Conservation (phyloP, 2,329 filamentous ascomycete genomes). For the Talaromyces verruculosus region DNA sequence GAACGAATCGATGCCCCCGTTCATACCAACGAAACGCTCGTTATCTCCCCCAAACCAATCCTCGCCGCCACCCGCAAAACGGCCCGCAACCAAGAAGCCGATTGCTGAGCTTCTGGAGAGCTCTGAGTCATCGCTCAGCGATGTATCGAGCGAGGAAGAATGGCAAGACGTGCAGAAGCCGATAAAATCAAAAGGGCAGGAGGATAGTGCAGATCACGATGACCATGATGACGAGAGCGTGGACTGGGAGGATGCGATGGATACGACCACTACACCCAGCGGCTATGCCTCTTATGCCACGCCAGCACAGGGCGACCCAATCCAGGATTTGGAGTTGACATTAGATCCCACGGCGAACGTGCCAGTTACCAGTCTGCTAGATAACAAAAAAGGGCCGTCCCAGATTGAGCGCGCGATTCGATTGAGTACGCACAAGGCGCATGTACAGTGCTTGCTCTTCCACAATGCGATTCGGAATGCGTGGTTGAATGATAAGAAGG, state of each 20-base stretch:
- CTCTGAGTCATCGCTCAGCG: conserved; percentile 41
- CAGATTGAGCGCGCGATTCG: conserved; percentile 81
- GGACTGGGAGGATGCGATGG: conserved; percentile 60
- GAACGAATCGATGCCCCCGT: conserved; percentile 44
- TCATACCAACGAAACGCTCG: conserved; percentile 46
- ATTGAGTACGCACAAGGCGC: conserved; percentile 77
- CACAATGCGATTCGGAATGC: conserved; percentile 84
- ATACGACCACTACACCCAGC: conserved; percentile 32
- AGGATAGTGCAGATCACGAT: conserved; percentile 40
- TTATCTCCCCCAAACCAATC: conserved; percentile 33
- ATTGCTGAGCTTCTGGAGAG: conserved; percentile 27
- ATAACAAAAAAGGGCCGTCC: conserved; percentile 76
- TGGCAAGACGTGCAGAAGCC: conserved; percentile 17
- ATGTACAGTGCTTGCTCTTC: conserved; percentile 83
- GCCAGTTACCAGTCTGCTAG: conserved; percentile 60
- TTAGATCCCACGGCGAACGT: conserved; percentile 54
- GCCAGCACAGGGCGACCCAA: neutral
- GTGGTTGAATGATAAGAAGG: conserved; percentile 75
- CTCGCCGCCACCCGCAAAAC: conserved; percentile 38
- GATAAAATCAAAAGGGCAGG: conserved; percentile 27
- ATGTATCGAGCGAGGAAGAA: conserved; percentile 29
- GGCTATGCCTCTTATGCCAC: conserved; percentile 25
- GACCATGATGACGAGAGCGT: conserved; percentile 56
- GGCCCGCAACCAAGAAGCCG: conserved; percentile 31
- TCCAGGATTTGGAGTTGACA: conserved; percentile 69